A percentile compares a stretch with the other conserved stretches of the same genome.
These are phyloP conservation scores for Blastocystis sp. DNA, from an alignment of 352 stramenopile species.

Conservation along the genomic window DNA sequence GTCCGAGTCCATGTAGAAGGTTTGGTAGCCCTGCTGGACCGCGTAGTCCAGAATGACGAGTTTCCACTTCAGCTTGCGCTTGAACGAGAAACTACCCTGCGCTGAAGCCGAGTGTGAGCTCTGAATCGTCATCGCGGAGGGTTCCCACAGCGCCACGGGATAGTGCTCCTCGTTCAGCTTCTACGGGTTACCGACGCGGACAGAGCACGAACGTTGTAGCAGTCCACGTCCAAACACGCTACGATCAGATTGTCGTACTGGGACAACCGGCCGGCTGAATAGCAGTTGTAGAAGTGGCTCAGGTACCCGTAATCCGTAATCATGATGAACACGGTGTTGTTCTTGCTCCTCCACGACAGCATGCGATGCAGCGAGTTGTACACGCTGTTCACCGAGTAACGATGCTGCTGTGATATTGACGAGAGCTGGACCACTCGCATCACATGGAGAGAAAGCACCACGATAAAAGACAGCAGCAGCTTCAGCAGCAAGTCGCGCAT, in stretches of 20 bases:
- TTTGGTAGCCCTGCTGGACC: neutral
- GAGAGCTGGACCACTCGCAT: neutral
- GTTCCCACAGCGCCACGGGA: neutral
- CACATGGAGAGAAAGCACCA: neutral
- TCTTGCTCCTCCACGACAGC: neutral
- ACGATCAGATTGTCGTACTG: neutral
- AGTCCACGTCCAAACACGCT: neutral
- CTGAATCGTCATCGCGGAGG: neutral
- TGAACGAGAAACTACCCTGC: neutral
- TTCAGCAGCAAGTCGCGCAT: too few relatives aligned
- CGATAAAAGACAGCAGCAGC: too few relatives aligned
- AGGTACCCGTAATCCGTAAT: neutral
- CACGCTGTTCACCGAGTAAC: neutral
- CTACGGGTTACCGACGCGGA: neutral
- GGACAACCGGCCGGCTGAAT: neutral
- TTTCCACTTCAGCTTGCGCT: neutral
- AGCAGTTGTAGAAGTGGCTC: neutral
- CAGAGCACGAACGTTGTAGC: neutral
- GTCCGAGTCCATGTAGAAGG: conserved; percentile 24
- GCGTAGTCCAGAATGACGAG: neutral
- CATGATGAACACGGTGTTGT: neutral
- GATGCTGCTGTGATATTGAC: neutral
- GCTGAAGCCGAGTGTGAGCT: neutral
- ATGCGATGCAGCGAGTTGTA: neutral
- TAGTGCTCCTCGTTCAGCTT: neutral